A percentile compares a stretch with the other conserved stretches of the same genome.
Evolutionary conservation across 352 stramenopile species (phyloP).

Genomic region (Phytopythium helicoides): DNA sequence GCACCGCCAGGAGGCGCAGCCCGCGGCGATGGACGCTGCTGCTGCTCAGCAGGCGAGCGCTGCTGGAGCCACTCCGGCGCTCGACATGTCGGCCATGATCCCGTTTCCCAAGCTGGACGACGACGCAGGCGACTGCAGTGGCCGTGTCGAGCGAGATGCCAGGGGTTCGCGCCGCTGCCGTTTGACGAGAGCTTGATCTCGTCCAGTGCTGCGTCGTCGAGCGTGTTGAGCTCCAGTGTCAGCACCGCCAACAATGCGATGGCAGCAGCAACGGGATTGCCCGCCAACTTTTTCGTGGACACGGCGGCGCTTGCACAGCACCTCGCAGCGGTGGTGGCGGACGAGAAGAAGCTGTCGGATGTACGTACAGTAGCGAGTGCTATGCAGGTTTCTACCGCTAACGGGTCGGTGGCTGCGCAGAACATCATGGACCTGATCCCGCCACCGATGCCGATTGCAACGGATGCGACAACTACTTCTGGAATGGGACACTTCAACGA

Average conservation of each 20-base stretch:
- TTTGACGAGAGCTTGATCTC: slow-evolving; percentile 65
- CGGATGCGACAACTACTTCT: slow-evolving; percentile 5
- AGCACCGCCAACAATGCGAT: slow-evolving; percentile 13
- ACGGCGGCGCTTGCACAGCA: slow-evolving; percentile 49
- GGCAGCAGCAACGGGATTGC: slow-evolving; percentile 6
- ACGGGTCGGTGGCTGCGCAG: slow-evolving; percentile 19
- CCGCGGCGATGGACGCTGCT: neutral
- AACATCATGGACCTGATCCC: slow-evolving; percentile 82
- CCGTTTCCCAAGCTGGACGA: slow-evolving; percentile 8
- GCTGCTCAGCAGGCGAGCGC: slow-evolving; percentile 1
- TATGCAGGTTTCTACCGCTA: slow-evolving; percentile 4
- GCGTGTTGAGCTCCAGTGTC: slow-evolving; percentile 1
- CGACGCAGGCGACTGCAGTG: neutral
- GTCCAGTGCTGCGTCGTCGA: slow-evolving; percentile 14
- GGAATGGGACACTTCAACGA: neutral
- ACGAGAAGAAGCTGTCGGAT: slow-evolving; percentile 82
- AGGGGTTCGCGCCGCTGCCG: slow-evolving; percentile 31
- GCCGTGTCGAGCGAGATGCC: neutral
- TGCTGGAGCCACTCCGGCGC: slow-evolving; percentile 7
- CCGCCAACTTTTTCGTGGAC: slow-evolving; percentile 62
- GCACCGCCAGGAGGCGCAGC: slow-evolving; percentile 10
- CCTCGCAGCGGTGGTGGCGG: slow-evolving; percentile 59
- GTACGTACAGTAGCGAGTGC: slow-evolving; percentile 20
- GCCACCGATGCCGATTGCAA: slow-evolving; percentile 23
- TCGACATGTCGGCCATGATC: slow-evolving; percentile 6